A percentile compares a stretch with the other conserved stretches of the same genome.
phyloP scores from a whole-genome alignment of 1,284 basidiomycete genomes.

The Tilletia indica region DNA sequence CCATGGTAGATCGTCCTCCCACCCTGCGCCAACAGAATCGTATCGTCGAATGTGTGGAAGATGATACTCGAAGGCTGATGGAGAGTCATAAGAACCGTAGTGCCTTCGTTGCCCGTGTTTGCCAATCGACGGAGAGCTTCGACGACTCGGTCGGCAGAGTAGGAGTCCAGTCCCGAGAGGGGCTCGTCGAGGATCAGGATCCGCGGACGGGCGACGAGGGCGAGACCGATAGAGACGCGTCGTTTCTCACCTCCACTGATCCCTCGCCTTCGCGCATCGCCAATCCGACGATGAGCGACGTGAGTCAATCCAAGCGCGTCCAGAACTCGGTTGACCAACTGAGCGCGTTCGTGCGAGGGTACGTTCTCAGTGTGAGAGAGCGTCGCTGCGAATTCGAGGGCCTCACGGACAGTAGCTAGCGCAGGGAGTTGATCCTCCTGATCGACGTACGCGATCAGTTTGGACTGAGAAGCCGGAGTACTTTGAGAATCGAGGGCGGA shows the following conservation, averaged over 20 bases:
- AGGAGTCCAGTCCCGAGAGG: constrained; percentile 40
- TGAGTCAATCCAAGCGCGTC: constrained; percentile 34
- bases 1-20: constrained; percentile 39
- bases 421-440: constrained; percentile 43
- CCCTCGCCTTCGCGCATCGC: constrained; percentile 35
- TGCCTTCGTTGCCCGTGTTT: not conserved
- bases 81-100: constrained; percentile 41
- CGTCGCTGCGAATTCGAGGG: constrained; percentile 39
- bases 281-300: constrained; percentile 37
- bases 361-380: constrained; percentile 41
- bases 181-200: constrained; percentile 43
- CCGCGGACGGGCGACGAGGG: constrained; percentile 37
- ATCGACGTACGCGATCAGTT: constrained; percentile 39
- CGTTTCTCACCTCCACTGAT: constrained; percentile 44
- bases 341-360: constrained; percentile 24
- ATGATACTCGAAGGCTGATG: constrained; percentile 47
- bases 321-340: constrained; percentile 30
- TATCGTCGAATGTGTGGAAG: constrained; percentile 36
- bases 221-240: constrained; percentile 40
- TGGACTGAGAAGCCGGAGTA: constrained; percentile 5
- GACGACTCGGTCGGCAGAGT: constrained; percentile 38
- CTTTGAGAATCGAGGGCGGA: not conserved
- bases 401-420: constrained; percentile 42
- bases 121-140: constrained; percentile 34
- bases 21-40: constrained; percentile 35